Evolutionary conservation across 441 rosid genomes (phyloP).

Genomic region (Adansonia gregorii): DNA sequence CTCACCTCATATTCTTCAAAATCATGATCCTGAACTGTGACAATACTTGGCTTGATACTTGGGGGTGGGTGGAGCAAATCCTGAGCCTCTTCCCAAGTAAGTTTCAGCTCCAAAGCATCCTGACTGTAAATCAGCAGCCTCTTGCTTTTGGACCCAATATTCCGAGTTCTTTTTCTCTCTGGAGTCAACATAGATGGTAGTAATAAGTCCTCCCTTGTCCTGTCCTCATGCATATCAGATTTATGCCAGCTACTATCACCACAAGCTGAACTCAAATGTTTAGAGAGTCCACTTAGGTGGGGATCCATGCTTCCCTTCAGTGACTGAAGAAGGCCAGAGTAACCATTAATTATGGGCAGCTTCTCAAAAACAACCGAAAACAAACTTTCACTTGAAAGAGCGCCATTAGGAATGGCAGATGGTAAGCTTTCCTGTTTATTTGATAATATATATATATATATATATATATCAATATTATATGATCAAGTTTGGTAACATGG

Average conservation of each 20-base stretch:
- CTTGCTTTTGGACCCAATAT: constrained; percentile 68
- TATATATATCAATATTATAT: constrained; percentile 35
- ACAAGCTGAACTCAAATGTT: constrained; percentile 56
- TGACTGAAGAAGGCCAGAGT: constrained; percentile 55
- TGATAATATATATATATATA: constrained; percentile 11
- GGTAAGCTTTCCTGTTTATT: constrained; percentile 45
- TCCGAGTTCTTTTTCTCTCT: constrained; percentile 64
- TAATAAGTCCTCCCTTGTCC: constrained; percentile 51
- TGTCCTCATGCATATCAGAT: constrained; percentile 57
- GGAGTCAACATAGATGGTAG: constrained; percentile 47
- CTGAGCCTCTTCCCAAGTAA: constrained; percentile 81
- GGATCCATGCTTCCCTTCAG: constrained; percentile 65
- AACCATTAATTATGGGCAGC: constrained; percentile 47
- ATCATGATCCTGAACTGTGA: constrained; percentile 60
- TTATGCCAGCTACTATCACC: constrained; percentile 60
- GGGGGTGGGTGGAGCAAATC: constrained; percentile 73
- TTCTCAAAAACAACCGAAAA: constrained; percentile 51
- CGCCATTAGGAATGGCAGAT: constrained; percentile 43
- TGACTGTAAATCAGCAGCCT: constrained; percentile 62
- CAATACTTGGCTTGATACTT: constrained; percentile 50
- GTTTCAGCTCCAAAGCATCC: constrained; percentile 67
- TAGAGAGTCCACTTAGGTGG: constrained; percentile 53
- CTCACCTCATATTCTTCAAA: constrained; percentile 79
- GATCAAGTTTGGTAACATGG: constrained; percentile 32
- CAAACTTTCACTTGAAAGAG: constrained; percentile 47